A percentile compares a stretch with the other conserved stretches of the same genome.
These are phyloP conservation scores for Trichoderma koningii DNA, from an alignment of 2,329 filamentous ascomycete genomes.

Conservation along the genomic window DNA sequence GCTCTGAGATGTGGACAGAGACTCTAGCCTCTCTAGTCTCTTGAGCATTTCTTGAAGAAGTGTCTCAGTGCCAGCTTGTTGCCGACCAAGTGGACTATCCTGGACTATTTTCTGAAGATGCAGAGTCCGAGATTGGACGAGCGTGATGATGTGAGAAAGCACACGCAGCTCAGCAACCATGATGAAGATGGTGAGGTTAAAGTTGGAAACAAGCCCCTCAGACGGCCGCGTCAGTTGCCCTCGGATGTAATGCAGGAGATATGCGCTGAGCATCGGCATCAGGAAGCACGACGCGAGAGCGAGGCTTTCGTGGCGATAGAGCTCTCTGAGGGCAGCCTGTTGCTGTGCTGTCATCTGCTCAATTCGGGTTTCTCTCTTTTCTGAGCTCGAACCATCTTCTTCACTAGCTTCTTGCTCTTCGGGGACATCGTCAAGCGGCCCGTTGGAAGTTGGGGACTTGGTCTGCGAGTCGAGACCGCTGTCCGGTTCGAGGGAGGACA, in stretches of 20 bases:
- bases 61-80: slow-evolving; percentile 37
- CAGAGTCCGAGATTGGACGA: slow-evolving; percentile 76
- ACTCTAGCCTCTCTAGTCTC: slow-evolving; percentile 71
- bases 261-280: slow-evolving; percentile 77
- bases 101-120: slow-evolving; percentile 76
- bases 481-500: slow-evolving; percentile 48
- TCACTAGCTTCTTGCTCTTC: slow-evolving; percentile 44
- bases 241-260: slow-evolving; percentile 78
- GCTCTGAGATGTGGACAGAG: slow-evolving; percentile 43
- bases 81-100: slow-evolving; percentile 47
- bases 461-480: slow-evolving; percentile 41
- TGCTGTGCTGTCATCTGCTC: slow-evolving; percentile 32
- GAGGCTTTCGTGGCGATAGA: slow-evolving; percentile 72
- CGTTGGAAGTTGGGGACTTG: slow-evolving; percentile 30
- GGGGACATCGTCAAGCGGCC: slow-evolving; percentile 47
- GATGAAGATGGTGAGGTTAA: slow-evolving; percentile 89
- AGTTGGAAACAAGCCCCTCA: slow-evolving; percentile 86
- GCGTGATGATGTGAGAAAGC: slow-evolving; percentile 75
- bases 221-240: slow-evolving; percentile 79
- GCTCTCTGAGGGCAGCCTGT: slow-evolving; percentile 57
- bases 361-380: background rate
- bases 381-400: slow-evolving; percentile 26
- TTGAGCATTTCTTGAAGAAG: slow-evolving; percentile 60
- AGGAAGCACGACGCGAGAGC: slow-evolving; percentile 79
- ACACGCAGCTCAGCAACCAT: slow-evolving; percentile 85